These are phyloP conservation scores for Wallacemonas sp. DNA, from an alignment of 208 protist genomes.

Conservation along the genomic window DNA sequence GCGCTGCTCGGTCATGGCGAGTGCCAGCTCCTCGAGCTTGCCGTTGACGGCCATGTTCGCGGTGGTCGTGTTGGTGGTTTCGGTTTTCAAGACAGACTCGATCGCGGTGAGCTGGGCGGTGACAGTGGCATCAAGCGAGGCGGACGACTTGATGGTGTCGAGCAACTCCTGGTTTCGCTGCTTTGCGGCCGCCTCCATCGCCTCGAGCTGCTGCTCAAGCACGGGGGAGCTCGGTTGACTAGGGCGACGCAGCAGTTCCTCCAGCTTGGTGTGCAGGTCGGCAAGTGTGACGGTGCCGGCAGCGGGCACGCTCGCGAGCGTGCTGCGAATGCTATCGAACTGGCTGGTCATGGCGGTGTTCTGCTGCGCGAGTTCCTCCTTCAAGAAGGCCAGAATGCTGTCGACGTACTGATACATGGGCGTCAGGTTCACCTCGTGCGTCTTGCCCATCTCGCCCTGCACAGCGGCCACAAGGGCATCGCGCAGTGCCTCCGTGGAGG, in stretches of 20 bases:
- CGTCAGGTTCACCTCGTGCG: constrained; percentile 72
- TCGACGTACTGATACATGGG: constrained; percentile 86
- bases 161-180: constrained; percentile 16
- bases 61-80: not conserved
- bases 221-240: not conserved
- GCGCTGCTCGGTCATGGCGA: constrained; percentile 12
- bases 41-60: constrained; percentile 12
- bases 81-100: not conserved
- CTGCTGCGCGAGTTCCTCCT: constrained; percentile 40
- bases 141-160: constrained; percentile 4
- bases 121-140: not conserved
- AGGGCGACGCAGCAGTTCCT: not conserved
- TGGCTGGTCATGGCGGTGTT: constrained; percentile 24
- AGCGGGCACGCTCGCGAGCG: not conserved
- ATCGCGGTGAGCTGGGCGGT: not conserved
- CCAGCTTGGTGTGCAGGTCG: constrained; percentile 6
- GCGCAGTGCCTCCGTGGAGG: constrained; percentile 31
- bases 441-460: constrained; percentile 50
- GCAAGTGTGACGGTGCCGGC: constrained; percentile 1
- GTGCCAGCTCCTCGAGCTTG: constrained; percentile 9
- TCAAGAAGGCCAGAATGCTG: constrained; percentile 57
- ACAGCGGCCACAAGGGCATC: constrained; percentile 47
- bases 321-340: constrained; percentile 16
- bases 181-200: constrained; percentile 15
- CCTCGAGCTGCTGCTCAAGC: constrained; percentile 6